Evolutionary conservation across 306 rosid species (phyloP).

Genomic region (Cicer chorassanicum): DNA sequence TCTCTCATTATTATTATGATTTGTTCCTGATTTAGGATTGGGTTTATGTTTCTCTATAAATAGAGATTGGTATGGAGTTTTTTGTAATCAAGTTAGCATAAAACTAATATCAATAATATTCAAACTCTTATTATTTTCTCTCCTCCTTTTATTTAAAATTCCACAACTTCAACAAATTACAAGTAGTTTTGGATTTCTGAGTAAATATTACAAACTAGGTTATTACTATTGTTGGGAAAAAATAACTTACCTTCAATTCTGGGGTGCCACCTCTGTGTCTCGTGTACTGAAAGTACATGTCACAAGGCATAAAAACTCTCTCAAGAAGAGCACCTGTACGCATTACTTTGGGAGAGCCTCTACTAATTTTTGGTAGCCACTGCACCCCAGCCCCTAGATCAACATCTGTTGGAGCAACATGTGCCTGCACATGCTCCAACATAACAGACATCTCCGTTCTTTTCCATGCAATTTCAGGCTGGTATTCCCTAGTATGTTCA

Average conservation of each 20-base stretch:
- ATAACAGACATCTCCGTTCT: constrained; percentile 87
- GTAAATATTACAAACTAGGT: constrained; percentile 24
- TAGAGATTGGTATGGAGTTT: too few species aligned
- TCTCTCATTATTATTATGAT: too few species aligned
- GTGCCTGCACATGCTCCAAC: constrained; percentile 98
- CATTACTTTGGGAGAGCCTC: constrained; percentile 88
- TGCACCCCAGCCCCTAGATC: constrained; percentile 98
- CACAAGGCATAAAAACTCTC: constrained; percentile 98
- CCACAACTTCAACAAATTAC: background rate
- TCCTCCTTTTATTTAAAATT: too few species aligned
- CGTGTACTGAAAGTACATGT: constrained; percentile 93
- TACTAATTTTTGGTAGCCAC: constrained; percentile 92
- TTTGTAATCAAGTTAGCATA: too few species aligned
- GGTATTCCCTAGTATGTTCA: constrained; percentile 55
- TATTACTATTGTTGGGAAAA: constrained; percentile 17
- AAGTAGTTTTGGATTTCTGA: constrained; percentile 14
- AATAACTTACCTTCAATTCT: constrained; percentile 69
- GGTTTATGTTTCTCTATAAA: too few species aligned
- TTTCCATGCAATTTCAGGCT: constrained; percentile 89
- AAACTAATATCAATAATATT: too few species aligned
- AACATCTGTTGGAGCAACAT: constrained; percentile 99
- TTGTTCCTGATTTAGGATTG: too few species aligned
- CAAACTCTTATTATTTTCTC: too few species aligned
- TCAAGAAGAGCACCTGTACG: constrained; percentile 99
- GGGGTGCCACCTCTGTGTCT: constrained; percentile 95